Evolutionary conservation across 2,329 filamentous ascomycete genomes (phyloP).

Genomic region (Trichoderma polysporum): DNA sequence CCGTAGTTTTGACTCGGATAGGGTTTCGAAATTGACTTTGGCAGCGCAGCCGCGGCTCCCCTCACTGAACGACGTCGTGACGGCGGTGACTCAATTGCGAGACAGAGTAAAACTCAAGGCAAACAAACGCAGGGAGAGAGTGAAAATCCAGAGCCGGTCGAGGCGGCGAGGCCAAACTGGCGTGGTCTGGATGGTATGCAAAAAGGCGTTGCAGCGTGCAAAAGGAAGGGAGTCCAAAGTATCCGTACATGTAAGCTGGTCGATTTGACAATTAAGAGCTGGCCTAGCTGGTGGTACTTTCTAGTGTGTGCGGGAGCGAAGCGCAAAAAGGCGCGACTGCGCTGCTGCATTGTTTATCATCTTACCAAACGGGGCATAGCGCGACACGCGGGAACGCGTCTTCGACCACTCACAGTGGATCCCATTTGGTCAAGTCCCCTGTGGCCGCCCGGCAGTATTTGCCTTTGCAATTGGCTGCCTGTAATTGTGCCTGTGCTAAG

Average conservation of each 20-base stretch:
- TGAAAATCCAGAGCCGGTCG: not conserved
- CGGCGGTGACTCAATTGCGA: slow-evolving; percentile 17
- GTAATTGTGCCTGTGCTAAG: not conserved
- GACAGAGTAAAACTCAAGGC: slow-evolving; percentile 17
- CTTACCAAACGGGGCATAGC: slow-evolving; percentile 32
- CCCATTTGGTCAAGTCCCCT: slow-evolving; percentile 4
- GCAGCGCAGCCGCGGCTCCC: slow-evolving; percentile 1
- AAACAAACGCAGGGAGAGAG: slow-evolving; percentile 16
- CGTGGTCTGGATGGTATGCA: slow-evolving; percentile 20
- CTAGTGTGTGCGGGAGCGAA: not conserved
- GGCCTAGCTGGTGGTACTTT: not conserved
- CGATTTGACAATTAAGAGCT: slow-evolving; percentile 4
- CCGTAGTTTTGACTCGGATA: slow-evolving; percentile 4
- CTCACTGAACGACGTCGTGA: not conserved
- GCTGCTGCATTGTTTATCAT: slow-evolving; percentile 41
- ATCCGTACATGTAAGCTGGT: not conserved
- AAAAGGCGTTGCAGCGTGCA: slow-evolving; percentile 6
- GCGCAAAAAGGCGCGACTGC: slow-evolving; percentile 19
- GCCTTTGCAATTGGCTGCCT: not conserved
- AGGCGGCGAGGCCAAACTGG: slow-evolving; percentile 13
- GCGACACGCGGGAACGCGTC: slow-evolving; percentile 36
- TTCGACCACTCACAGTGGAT: not conserved
- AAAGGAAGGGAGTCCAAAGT: slow-evolving; percentile 4
- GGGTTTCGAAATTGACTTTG: slow-evolving; percentile 14
- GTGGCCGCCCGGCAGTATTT: slow-evolving; percentile 12